Evolutionary conservation across 768 basidiomycete species (phyloP).

Genomic region (Psilocybe cubensis): DNA sequence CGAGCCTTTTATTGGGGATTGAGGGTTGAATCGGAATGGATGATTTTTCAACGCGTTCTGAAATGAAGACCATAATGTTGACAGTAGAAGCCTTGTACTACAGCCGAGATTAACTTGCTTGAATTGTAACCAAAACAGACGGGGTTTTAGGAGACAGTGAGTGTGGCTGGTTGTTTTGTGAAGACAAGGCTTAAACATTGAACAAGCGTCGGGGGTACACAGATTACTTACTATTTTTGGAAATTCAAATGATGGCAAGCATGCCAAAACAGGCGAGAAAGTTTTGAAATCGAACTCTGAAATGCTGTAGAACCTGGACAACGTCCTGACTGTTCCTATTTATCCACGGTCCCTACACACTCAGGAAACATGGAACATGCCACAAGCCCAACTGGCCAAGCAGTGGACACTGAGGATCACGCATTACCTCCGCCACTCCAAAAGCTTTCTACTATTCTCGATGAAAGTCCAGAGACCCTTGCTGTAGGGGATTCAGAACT

Average conservation of each 20-base stretch:
- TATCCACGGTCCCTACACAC: background rate
- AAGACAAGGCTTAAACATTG: too few species aligned
- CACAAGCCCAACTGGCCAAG: background rate
- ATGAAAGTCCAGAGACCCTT: conserved; percentile 56
- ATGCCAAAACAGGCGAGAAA: conserved; percentile 24
- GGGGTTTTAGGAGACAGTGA: too few species aligned
- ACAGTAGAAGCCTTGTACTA: too few species aligned
- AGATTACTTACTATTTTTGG: background rate
- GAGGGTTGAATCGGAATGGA: background rate
- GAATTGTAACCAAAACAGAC: too few species aligned
- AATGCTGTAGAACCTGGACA: background rate
- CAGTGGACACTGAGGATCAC: background rate
- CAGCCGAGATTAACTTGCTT: too few species aligned
- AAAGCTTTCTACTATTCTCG: conserved; percentile 56
- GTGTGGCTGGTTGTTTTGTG: too few species aligned
- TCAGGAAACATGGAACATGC: conserved; percentile 1
- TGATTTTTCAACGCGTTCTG: background rate
- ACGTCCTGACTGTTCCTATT: background rate
- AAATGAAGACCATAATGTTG: background rate
- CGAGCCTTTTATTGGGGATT: too few species aligned
- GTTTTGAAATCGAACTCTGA: conserved; percentile 10
- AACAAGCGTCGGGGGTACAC: too few species aligned
- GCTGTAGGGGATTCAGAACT: conserved; percentile 58
- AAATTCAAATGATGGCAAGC: conserved; percentile 14
- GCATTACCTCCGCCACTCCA: conserved; percentile 40